These are phyloP conservation scores for Neodidymelliopsis sp. DNA, from an alignment of 2,329 filamentous ascomycete species.

Conservation along the genomic window DNA sequence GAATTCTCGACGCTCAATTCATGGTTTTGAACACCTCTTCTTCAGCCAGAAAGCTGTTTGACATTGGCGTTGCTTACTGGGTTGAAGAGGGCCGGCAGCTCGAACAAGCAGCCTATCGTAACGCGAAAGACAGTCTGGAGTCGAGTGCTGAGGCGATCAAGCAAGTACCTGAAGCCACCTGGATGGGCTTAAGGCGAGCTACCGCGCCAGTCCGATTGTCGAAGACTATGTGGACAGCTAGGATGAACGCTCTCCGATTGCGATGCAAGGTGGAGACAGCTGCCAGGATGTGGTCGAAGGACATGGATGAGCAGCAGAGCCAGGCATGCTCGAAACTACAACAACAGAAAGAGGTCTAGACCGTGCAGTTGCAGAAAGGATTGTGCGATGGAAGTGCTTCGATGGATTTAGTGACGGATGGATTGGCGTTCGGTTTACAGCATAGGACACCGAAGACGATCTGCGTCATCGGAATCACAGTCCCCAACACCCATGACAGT, in stretches of 20 bases:
- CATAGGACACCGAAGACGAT: conserved; percentile 5
- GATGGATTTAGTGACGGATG: neutral
- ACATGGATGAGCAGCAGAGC: conserved; percentile 23
- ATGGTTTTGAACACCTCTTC: conserved; percentile 33
- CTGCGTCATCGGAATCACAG: conserved; percentile 4
- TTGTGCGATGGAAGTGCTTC: neutral
- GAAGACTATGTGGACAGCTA: conserved; percentile 35
- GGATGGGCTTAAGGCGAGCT: conserved; percentile 30
- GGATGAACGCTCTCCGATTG: conserved; percentile 40
- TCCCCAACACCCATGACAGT: conserved; percentile 1
- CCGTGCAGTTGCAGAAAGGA: neutral
- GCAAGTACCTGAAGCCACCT: conserved; percentile 30
- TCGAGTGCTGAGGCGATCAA: conserved; percentile 19
- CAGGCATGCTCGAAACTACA: conserved; percentile 28
- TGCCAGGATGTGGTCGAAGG: conserved; percentile 25
- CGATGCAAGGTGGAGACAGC: conserved; percentile 37
- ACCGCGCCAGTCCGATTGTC: conserved; percentile 40
- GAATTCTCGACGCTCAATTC: conserved; percentile 29
- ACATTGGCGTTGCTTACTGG: neutral
- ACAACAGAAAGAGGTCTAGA: neutral
- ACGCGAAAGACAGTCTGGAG: conserved; percentile 19
- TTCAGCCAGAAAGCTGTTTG: conserved; percentile 11
- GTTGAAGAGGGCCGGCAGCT: conserved; percentile 7
- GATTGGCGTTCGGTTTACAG: conserved; percentile 10
- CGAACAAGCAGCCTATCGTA: conserved; percentile 4